These are phyloP conservation scores for Penicillium odoratum DNA, from an alignment of 495 filamentous ascomycete species.

Conservation along the genomic window DNA sequence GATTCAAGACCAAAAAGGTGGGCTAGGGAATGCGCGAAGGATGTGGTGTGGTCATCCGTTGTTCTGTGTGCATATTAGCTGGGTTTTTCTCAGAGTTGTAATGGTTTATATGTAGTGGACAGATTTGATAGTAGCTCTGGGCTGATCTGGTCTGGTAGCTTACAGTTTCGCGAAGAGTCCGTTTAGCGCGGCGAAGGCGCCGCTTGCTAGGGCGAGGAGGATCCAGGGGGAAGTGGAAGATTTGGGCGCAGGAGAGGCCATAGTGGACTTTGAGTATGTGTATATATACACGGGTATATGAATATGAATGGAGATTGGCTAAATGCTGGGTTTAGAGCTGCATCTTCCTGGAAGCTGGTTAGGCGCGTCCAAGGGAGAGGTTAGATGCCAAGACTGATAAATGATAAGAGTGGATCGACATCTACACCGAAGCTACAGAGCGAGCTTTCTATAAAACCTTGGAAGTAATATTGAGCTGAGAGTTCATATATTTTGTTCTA, in stretches of 20 bases:
- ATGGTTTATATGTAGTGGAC: too few relatives aligned
- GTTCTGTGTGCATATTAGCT: constrained; percentile 54
- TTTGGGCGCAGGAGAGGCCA: constrained; percentile 14
- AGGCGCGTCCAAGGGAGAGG: neutral
- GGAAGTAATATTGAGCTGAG: neutral
- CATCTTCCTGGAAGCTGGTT: neutral
- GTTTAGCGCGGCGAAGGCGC: constrained; percentile 89
- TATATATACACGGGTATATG: neutral
- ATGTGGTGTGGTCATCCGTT: constrained; percentile 78
- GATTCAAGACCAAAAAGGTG: constrained; percentile 50
- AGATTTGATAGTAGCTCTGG: too few relatives aligned
- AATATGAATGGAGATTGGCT: neutral
- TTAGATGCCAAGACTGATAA: constrained; percentile 21
- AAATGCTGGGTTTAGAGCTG: neutral
- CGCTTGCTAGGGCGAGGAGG: constrained; percentile 77
- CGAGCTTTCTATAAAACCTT: neutral
- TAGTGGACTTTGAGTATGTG: constrained; percentile 6
- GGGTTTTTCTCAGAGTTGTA: neutral
- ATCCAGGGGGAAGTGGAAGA: constrained; percentile 60
- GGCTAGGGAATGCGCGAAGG: constrained; percentile 64
- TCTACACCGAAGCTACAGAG: neutral
- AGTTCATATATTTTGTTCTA: neutral
- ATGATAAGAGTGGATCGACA: constrained; percentile 1
- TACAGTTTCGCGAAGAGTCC: constrained; percentile 96
- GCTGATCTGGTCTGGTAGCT: constrained; percentile 20